A percentile compares a stretch with the other conserved stretches of the same genome.
These are phyloP conservation scores for Tephrocybe sp. DNA, from an alignment of 768 basidiomycete species.

Conservation along the genomic window DNA sequence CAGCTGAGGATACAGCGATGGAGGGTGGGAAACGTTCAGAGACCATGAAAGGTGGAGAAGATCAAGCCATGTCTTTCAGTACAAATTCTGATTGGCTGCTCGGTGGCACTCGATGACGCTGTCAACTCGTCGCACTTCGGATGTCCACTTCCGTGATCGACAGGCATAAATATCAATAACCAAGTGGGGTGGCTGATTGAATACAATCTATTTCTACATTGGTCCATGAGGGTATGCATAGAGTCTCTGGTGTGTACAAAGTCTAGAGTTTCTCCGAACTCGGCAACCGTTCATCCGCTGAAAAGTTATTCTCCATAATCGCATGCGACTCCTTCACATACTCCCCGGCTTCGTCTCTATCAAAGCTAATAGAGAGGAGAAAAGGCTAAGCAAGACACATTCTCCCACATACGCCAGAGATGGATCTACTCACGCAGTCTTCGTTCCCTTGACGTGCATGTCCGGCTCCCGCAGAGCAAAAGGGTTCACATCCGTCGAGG, in stretches of 20 bases:
- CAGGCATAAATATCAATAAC: too few species aligned
- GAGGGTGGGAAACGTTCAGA: constrained; percentile 14
- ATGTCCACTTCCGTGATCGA: too few species aligned
- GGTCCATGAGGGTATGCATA: neutral
- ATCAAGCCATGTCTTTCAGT: constrained; percentile 4
- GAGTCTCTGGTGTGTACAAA: neutral
- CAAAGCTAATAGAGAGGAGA: constrained; percentile 66
- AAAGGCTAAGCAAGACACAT: too few species aligned
- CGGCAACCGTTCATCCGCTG: constrained; percentile 2
- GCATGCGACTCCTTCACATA: constrained; percentile 63
- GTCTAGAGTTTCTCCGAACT: constrained; percentile 3
- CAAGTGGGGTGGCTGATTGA: too few species aligned
- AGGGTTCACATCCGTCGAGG: constrained; percentile 79
- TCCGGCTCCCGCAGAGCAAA: constrained; percentile 88
- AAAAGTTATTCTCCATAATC: constrained; percentile 36
- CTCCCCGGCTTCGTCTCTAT: constrained; percentile 61
- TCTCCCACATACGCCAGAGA: too few species aligned
- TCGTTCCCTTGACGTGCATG: constrained; percentile 79
- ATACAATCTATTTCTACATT: neutral
- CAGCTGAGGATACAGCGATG: constrained; percentile 13
- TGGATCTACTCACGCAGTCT: constrained; percentile 63
- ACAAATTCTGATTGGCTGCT: neutral
- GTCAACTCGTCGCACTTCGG: too few species aligned
- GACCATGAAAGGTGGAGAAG: constrained; percentile 2
- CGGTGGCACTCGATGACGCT: constrained; percentile 5